Evolutionary conservation across 2,329 filamentous ascomycete genomes (phyloP).

Genomic region (Ophiostoma quercus): DNA sequence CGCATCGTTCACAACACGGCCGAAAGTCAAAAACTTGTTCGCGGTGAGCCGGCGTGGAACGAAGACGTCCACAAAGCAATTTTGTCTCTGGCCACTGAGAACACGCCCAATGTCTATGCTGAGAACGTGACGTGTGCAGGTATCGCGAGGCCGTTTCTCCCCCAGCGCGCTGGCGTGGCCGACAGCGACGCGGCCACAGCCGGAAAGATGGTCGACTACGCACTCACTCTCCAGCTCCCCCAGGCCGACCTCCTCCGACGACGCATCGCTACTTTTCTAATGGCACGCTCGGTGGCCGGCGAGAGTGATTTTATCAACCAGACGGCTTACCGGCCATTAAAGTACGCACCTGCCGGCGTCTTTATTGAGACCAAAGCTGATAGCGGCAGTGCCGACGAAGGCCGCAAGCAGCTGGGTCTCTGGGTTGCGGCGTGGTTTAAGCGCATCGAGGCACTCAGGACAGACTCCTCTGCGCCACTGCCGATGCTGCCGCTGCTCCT

Average conservation of each 20-base stretch:
- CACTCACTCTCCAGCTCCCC: conserved; percentile 15
- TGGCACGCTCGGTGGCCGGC: conserved; percentile 11
- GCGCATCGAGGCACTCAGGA: conserved; percentile 17
- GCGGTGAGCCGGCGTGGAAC: conserved; percentile 17
- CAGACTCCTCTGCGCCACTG: conserved; percentile 11
- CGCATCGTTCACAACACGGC: conserved; percentile 17
- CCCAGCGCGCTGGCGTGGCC: conserved; percentile 15
- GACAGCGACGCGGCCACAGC: conserved; percentile 12
- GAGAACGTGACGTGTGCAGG: conserved; percentile 18
- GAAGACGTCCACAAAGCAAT: conserved; percentile 18
- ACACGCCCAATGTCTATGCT: conserved; percentile 16
- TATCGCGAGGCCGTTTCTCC: conserved; percentile 17
- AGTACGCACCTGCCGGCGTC: conserved; percentile 9
- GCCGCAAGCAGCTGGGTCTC: conserved; percentile 13
- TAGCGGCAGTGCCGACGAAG: conserved; percentile 15
- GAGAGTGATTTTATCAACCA: conserved; percentile 16
- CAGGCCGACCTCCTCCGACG: conserved; percentile 12
- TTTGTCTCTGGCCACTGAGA: conserved; percentile 16
- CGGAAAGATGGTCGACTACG: conserved; percentile 17
- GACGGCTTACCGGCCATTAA: neutral
- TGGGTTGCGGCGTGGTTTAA: conserved; percentile 17
- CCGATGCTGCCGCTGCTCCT: conserved; percentile 15
- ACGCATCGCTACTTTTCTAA: conserved; percentile 6
- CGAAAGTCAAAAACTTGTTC: conserved; percentile 14
- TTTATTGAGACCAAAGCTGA: conserved; percentile 9